phyloP scores from a whole-genome alignment of 768 basidiomycete species.

The Lentinula detonsa region DNA sequence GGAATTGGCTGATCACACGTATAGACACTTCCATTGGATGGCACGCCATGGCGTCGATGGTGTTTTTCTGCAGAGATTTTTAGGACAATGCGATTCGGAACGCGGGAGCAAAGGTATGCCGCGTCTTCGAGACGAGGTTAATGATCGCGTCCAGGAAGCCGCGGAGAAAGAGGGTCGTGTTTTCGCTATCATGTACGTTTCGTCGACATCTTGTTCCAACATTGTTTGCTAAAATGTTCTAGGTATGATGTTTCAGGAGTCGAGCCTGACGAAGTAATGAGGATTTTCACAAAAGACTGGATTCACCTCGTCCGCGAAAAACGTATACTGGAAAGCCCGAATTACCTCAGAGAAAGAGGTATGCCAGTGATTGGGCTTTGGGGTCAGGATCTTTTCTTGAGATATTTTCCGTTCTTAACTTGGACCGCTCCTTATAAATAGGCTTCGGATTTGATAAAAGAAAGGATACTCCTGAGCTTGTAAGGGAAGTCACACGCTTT shows the following conservation, averaged over 20 bases:
- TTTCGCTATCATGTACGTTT: slow-evolving; percentile 75
- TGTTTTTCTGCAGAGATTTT: slow-evolving; percentile 76
- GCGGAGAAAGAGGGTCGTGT: slow-evolving; percentile 78
- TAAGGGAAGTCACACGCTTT: slow-evolving; percentile 48
- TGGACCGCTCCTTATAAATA: slow-evolving; percentile 15
- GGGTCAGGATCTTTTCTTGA: slow-evolving; percentile 33
- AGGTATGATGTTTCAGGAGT: slow-evolving; percentile 86
- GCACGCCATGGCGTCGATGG: slow-evolving; percentile 76
- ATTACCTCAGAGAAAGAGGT: slow-evolving; percentile 65
- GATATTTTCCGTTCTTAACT: neutral
- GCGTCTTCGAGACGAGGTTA: slow-evolving; percentile 66
- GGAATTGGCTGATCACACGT: slow-evolving; percentile 1
- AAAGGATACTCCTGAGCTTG: slow-evolving; percentile 54
- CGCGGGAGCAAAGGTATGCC: slow-evolving; percentile 50
- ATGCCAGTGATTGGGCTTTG: slow-evolving; percentile 70
- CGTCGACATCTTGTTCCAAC: neutral
- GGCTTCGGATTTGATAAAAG: slow-evolving; percentile 65
- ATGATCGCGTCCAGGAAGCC: slow-evolving; percentile 64
- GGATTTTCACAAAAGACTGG: slow-evolving; percentile 69
- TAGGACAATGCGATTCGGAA: slow-evolving; percentile 57
- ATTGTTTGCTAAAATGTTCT: neutral
- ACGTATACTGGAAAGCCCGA: slow-evolving; percentile 62
- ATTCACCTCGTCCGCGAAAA: slow-evolving; percentile 58
- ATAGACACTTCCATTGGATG: slow-evolving; percentile 80
- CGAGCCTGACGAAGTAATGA: slow-evolving; percentile 61